These are phyloP conservation scores for Mrakia frigida DNA, from an alignment of 768 basidiomycete genomes.

Conservation along the genomic window DNA sequence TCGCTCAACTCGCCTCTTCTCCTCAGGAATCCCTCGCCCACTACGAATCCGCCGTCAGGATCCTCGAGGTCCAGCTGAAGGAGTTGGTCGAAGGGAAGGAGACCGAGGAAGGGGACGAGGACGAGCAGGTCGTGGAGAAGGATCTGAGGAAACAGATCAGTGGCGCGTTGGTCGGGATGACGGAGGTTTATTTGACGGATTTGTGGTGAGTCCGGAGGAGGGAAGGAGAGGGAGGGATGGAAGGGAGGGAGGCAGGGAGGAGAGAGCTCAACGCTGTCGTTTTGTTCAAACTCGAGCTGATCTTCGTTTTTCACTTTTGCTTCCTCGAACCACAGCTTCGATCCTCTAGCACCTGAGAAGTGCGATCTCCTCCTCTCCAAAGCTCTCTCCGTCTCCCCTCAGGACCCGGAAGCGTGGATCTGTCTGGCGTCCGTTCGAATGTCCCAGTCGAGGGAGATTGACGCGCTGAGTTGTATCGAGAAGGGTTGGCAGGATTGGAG, in stretches of 20 bases:
- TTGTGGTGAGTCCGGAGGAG: slow-evolving; percentile 24
- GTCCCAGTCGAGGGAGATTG: slow-evolving; percentile 14
- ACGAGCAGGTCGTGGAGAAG: slow-evolving; percentile 17
- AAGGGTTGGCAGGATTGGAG: slow-evolving; percentile 20
- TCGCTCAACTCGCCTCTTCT: slow-evolving; percentile 28
- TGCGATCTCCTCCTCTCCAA: slow-evolving; percentile 25
- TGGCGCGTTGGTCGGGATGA: slow-evolving; percentile 30
- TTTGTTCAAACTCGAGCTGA: background rate
- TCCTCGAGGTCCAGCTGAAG: slow-evolving; percentile 24
- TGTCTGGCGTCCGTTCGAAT: slow-evolving; percentile 24
- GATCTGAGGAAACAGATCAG: slow-evolving; percentile 27
- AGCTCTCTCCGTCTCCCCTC: slow-evolving; percentile 19
- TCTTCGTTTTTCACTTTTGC: background rate
- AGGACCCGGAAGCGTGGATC: slow-evolving; percentile 31
- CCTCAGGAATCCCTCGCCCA: slow-evolving; percentile 26
- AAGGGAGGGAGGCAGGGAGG: too few relatives aligned
- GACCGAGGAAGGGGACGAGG: slow-evolving; percentile 17
- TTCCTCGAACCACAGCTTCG: slow-evolving; percentile 25
- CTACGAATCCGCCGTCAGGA: slow-evolving; percentile 25
- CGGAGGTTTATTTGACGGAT: slow-evolving; percentile 34
- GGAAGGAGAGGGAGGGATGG: background rate
- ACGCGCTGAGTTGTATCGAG: slow-evolving; percentile 22
- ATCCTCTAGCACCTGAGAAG: slow-evolving; percentile 21
- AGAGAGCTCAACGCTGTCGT: too few relatives aligned
- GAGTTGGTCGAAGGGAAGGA: slow-evolving; percentile 13